Base-by-base conservation (phyloP, 768 basidiomycete species). In the Auricularia sp. region DNA sequence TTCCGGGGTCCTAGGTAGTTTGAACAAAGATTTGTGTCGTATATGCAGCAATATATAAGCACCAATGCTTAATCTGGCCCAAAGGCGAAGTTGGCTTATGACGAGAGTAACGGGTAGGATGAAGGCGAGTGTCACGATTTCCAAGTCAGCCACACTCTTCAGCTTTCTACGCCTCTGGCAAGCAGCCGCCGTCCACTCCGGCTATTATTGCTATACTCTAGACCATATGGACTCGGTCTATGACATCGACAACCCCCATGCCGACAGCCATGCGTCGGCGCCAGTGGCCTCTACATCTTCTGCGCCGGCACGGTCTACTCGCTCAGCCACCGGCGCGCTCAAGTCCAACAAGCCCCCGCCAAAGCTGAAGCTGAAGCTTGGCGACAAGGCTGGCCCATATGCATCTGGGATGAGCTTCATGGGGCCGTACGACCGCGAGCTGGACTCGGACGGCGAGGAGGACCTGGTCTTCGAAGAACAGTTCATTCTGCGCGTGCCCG, bases 401-500 rank as follows among this genome's bases (percentile, higher is more conserved):
- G 88, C 89, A 36, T 89, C 88, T 62, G 92, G 91, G 66, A 89
- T 85, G 85, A 90, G 88, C 37, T 95, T 94, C 74, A 77, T 95
- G 64, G 96, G 96, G 6, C 82, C 88, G 13, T 98, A 94, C 74
- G 95, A 98, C 77, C 81, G 94, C 54, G 96, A 98, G 73, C 78
- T 98, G 63, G 96, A 98, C 74, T 94, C 92, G 62, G 93, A 98
- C 70, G 92, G 94, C 58, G 94, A 97, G 65, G 80, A 81, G 65
- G 95, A 97, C 65, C 75, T 98, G 65, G 87, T 88, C 16, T 97
- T 98, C 69, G 97, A 99, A 75, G 97, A 99, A 76, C 95, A 98
- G 71, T 98, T 98, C 72, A 87, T 99, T 64, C 78, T 99, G 37
- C 77, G 95, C 35, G 85, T 98, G 81, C 92, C 92, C 0, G 84